Base-by-base conservation (phyloP, 495 filamentous ascomycete species). In the Penicillium flavigenum region DNA sequence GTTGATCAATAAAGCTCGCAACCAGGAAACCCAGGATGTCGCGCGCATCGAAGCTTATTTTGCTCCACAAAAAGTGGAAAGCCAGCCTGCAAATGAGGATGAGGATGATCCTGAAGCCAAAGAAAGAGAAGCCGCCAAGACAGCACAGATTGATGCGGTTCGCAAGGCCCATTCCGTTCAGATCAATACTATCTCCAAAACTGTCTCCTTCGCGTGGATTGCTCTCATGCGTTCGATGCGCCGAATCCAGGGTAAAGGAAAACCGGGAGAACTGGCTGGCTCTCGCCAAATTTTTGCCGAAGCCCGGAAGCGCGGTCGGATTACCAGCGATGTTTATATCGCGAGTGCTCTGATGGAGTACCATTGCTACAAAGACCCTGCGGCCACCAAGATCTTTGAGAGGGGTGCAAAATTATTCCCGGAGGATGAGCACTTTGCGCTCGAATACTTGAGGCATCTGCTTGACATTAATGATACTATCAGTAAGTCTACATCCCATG, bases 371-470 rank as follows among this genome's bases (percentile, higher is more conserved):
- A 92, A 96, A 63, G 94, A 98, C 57, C 83, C 85, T 3, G 88
- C 92, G 0, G 93, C 91, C 6, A 88, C 87, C 31, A 96, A 90
- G 72, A 97, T 98, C 53, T 98, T 96, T 67, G 95, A 98, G 60
- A 85, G 92, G 29, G 94, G 95, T 38, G 84, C 92, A 46, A 93
- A 89, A 63, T 78, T 98, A 2, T 98, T 96, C 67, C 91, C 92
- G 0, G 88, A 94, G 19, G 92, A 97, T 63, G 93, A 95, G 66
- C 78, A 84, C 49, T 98, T 96, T 72, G 88, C 92, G 8, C 79
- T 98, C 38, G 92, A 96, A 68, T 96, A 98, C 65, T 75, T 98
- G 65, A 97, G 96, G 74, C 92, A 96, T 75, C 79, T 98, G 47
- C 85, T 97, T 56, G 85, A 88, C 22, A 88, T 88, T 62, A 93